A percentile compares a stretch with the other conserved stretches of the same genome.
Conservation (phyloP, 1,139 yeast genomes). For the Yamadazyma dendronema region DNA sequence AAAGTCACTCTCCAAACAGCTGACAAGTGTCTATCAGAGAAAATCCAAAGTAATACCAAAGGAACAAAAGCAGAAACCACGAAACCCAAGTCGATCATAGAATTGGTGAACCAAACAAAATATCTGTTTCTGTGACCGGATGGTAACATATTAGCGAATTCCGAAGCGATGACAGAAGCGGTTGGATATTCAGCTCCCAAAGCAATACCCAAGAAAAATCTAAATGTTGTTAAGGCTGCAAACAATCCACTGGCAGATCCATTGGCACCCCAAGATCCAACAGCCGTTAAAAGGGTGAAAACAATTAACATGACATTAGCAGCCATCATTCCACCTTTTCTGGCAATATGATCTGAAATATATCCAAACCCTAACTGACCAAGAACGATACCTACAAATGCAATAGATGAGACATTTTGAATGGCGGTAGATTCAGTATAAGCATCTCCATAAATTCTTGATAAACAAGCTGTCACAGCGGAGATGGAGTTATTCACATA, state of each 20-base stretch:
- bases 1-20: constrained; percentile 92
- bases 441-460: constrained; percentile 59
- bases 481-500: constrained; percentile 83
- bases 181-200: constrained; percentile 92
- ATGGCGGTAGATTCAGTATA: constrained; percentile 66
- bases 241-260: constrained; percentile 66
- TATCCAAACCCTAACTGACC: constrained; percentile 83
- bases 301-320: constrained; percentile 72
- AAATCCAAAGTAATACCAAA: constrained; percentile 81
- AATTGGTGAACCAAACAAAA: constrained; percentile 85
- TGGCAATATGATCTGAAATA: constrained; percentile 71
- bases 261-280: constrained; percentile 76
- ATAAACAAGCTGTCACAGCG: constrained; percentile 69
- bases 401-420: constrained; percentile 80
- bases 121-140: constrained; percentile 84
- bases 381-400: constrained; percentile 87
- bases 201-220: constrained; percentile 85
- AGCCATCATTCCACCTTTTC: constrained; percentile 77
- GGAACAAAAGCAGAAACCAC: constrained; percentile 86
- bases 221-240: constrained; percentile 77
- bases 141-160: constrained; percentile 77
- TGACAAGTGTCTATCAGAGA: constrained; percentile 63
- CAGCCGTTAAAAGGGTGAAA: constrained; percentile 76
- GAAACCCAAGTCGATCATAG: constrained; percentile 85
- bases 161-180: constrained; percentile 91